Percentiles rank a stretch among this genome's conserved stretches.
Conservation (phyloP, 331 rosid genomes). For the Arachis monticola region DNA sequence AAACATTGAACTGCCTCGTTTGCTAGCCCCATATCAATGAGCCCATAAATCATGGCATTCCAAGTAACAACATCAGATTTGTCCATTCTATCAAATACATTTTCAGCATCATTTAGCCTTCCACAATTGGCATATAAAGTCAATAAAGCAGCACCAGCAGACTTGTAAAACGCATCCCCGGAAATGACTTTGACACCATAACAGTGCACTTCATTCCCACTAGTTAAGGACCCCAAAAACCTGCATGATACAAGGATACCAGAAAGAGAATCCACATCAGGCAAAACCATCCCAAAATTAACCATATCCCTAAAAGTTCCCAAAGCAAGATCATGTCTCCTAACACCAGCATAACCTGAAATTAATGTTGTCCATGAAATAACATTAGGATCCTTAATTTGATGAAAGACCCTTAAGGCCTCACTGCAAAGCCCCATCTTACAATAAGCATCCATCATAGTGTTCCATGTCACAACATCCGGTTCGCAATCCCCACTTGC, state of each 20-base stretch:
- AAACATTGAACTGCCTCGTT: slow-evolving; percentile 48
- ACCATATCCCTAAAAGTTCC: slow-evolving; percentile 53
- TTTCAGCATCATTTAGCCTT: slow-evolving; percentile 37
- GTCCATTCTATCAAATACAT: slow-evolving; percentile 50
- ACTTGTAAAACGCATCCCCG: slow-evolving; percentile 45
- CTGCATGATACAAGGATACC: slow-evolving; percentile 51
- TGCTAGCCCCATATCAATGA: slow-evolving; percentile 44
- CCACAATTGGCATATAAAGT: slow-evolving; percentile 44
- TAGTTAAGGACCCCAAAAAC: slow-evolving; percentile 35
- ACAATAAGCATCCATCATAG: slow-evolving; percentile 53
- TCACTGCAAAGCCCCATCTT: slow-evolving; percentile 40
- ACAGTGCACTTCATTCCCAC: slow-evolving; percentile 55
- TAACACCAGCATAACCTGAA: slow-evolving; percentile 42
- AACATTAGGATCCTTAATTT: slow-evolving; percentile 51
- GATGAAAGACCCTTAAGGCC: slow-evolving; percentile 44
- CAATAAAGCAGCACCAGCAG: slow-evolving; percentile 58
- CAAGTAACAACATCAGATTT: slow-evolving; percentile 53
- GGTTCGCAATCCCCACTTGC: slow-evolving; percentile 35
- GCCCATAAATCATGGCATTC: slow-evolving; percentile 60
- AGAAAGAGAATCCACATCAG: slow-evolving; percentile 59
- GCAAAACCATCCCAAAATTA: slow-evolving; percentile 34
- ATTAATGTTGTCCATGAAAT: slow-evolving; percentile 61
- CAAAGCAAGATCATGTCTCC: slow-evolving; percentile 45
- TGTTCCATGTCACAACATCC: slow-evolving; percentile 57
- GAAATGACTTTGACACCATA: slow-evolving; percentile 46